A percentile compares a stretch with the other conserved stretches of the same genome.
Conservation (phyloP, 2,329 filamentous ascomycete species). For the Colletotrichum chlorophyti region DNA sequence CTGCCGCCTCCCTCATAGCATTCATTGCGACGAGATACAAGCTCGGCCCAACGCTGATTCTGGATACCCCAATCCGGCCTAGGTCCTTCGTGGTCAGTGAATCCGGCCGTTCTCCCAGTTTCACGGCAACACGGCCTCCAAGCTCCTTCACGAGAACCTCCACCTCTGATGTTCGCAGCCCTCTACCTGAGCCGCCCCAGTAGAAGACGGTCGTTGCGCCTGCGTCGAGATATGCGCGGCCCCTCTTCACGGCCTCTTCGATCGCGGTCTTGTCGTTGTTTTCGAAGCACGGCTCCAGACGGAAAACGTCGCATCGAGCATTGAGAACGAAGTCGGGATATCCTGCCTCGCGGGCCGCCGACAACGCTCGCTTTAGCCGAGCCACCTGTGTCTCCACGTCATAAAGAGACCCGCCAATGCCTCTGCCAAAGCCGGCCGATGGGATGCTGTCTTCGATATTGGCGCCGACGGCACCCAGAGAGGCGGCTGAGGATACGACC, state of each 20-base stretch:
- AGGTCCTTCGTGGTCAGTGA: conserved; percentile 52
- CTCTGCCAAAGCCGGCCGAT: conserved; percentile 40
- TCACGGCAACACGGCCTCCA: conserved; percentile 56
- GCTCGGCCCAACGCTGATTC: conserved; percentile 61
- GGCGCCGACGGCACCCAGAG: conserved; percentile 59
- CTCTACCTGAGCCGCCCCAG: conserved; percentile 56
- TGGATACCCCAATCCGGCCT: conserved; percentile 56
- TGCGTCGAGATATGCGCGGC: conserved; percentile 62
- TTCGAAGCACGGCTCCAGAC: conserved; percentile 37
- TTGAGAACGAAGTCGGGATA: conserved; percentile 64
- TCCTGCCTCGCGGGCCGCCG: conserved; percentile 51
- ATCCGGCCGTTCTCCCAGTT: conserved; percentile 43
- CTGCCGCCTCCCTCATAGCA: conserved; percentile 42
- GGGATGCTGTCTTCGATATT: conserved; percentile 64
- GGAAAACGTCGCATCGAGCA: conserved; percentile 63
- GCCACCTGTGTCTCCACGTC: conserved; percentile 52
- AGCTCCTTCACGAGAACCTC: conserved; percentile 53
- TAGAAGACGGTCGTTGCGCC: conserved; percentile 67
- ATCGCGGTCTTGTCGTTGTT: conserved; percentile 43
- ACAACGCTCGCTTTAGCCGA: conserved; percentile 51
- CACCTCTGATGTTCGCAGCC: conserved; percentile 54
- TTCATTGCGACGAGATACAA: conserved; percentile 49
- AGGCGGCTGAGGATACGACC: conserved; percentile 52
- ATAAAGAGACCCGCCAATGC: conserved; percentile 41
- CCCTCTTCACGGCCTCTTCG: conserved; percentile 58